Evolutionary conservation across 225 moss, liverwort and hornwort species (phyloP).

Genomic region (Ulota crispa): DNA sequence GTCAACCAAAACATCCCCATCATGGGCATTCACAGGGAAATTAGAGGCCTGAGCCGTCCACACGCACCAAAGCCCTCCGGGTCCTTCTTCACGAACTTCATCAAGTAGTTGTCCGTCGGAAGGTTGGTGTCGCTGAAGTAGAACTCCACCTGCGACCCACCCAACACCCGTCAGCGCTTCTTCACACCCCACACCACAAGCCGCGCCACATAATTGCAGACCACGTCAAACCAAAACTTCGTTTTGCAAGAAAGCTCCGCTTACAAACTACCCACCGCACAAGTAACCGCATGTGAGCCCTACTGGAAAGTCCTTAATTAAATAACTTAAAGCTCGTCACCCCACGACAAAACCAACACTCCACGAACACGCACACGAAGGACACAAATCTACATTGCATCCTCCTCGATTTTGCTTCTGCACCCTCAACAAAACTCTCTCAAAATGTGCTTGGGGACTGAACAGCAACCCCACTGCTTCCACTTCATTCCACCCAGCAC

Average conservation of each 20-base stretch:
- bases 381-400: background rate
- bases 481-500: background rate
- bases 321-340: background rate
- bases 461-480: background rate
- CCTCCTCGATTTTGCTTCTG: background rate
- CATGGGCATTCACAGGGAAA: background rate
- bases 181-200: background rate
- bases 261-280: background rate
- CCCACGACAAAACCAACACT: background rate
- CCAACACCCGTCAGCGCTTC: background rate
- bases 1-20: background rate
- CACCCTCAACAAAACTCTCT: background rate
- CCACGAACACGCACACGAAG: background rate
- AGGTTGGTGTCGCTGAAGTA: conserved; percentile 97
- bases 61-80: conserved; percentile 91
- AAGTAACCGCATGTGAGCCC: background rate
- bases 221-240: background rate
- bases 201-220: background rate
- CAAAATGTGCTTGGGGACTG: background rate
- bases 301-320: too few species aligned
- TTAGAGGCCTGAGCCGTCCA: background rate
- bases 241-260: too few species aligned
- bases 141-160: conserved; percentile 76
- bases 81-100: conserved; percentile 99
- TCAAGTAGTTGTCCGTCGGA: conserved; percentile 91